A percentile compares a stretch with the other conserved stretches of the same genome.
Conservation (phyloP, 257 asterid genomes). For the Orobanche coerulescens region DNA sequence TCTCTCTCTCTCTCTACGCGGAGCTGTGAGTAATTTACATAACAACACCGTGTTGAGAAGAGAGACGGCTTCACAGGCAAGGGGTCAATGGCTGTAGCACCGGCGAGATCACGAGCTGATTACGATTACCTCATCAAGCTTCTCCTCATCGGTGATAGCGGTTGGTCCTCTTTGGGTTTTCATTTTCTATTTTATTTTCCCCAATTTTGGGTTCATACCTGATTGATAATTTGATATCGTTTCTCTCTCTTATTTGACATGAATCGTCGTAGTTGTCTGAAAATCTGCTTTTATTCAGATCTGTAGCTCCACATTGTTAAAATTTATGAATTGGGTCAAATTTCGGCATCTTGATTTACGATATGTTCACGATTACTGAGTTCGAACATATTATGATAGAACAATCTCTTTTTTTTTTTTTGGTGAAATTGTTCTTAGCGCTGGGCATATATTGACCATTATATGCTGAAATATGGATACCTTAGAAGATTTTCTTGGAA, state of each 20-base stretch:
- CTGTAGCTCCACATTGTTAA: constrained; percentile 16
- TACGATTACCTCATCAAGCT: constrained; percentile 54
- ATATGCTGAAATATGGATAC: too few relatives aligned
- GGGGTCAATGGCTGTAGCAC: constrained; percentile 52
- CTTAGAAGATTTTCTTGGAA: too few relatives aligned
- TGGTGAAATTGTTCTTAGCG: too few relatives aligned
- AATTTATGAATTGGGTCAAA: background rate
- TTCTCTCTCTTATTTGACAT: background rate
- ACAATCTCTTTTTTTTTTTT: too few relatives aligned
- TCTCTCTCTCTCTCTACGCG: too few relatives aligned
- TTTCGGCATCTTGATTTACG: constrained; percentile 12
- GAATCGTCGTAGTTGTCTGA: background rate
- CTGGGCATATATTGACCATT: background rate
- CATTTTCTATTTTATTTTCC: background rate
- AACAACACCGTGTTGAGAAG: constrained; percentile 19
- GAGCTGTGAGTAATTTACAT: constrained; percentile 19
- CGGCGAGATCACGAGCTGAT: constrained; percentile 58
- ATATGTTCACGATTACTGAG: background rate
- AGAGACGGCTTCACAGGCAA: constrained; percentile 23
- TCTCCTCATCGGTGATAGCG: constrained; percentile 62
- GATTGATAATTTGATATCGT: background rate
- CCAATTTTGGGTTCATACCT: background rate
- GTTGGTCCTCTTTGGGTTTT: constrained; percentile 21
- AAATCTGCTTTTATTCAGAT: constrained; percentile 12
- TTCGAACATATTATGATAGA: too few relatives aligned